Evolutionary conservation across 2,329 filamentous ascomycete genomes (phyloP), one percentile per base, ranked within the genome.

Genomic region (Triangularia setosa): DNA sequence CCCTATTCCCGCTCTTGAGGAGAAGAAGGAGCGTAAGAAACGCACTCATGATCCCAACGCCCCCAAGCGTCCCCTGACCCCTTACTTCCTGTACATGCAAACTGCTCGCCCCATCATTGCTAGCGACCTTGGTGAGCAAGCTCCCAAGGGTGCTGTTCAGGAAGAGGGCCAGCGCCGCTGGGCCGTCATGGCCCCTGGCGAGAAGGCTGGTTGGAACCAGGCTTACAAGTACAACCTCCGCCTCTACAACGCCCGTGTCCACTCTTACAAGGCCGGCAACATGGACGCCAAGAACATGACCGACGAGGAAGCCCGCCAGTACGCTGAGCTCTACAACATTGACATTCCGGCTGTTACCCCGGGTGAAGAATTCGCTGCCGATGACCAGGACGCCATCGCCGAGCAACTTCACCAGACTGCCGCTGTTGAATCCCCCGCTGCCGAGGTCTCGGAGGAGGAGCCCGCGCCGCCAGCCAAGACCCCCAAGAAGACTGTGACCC

Each of bases 51-150:
- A 98, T 76, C 93, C 93, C 70, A 96, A 97, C 77, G 93, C 93
- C 6, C 94, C 94, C 65, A 98, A 97, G 86, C 88, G 93, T 59
- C 93, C 94, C 8, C 79, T 97, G 74, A 98, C 94, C 5, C 93
- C 94, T 2, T 97, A 96, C 82, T 97, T 98, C 82, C 82, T 97
- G 66, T 98, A 93, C 81, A 92, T 96, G 83, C 90, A 96, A 77
- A 89, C 90, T 69, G 92, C 92, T 69, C 90, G 95, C 58, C 85
- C 88, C 60, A 89, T 91, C 75, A 95, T 98, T 71, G 89, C 91
- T 64, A 83, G 82, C 33, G 92, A 96, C 71, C 84, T 96, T 11
- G 91, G 90, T 23, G 75, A 86, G n/a, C 84, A 87, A 65, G 87
- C 89, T 7, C 89, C 90, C 76, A 93, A 94, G 75, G 92, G 92